Conservation (phyloP, 768 basidiomycete genomes). For the Imleria badia region DNA sequence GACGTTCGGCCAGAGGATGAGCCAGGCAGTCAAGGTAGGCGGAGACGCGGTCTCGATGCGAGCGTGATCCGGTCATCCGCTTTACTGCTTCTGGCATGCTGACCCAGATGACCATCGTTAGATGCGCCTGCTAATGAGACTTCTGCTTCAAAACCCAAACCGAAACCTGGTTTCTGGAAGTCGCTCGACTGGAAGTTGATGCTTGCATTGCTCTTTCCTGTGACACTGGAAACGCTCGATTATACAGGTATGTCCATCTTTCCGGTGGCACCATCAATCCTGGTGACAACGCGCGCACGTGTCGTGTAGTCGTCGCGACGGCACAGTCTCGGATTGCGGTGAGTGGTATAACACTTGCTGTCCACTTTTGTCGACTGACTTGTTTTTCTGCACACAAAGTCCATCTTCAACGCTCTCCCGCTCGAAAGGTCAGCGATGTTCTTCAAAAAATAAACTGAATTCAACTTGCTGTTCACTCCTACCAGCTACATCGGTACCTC, state of each 20-base stretch:
- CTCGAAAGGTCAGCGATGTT: constrained; percentile 22
- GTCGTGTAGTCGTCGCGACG: constrained; percentile 45
- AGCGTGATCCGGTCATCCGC: not conserved
- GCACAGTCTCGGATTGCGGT: constrained; percentile 53
- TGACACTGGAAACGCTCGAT: constrained; percentile 39
- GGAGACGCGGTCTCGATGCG: not conserved
- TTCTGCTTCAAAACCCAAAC: not conserved
- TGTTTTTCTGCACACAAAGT: constrained; percentile 9
- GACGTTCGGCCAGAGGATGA: not conserved
- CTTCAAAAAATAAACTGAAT: not conserved
- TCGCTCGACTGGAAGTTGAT: constrained; percentile 30
- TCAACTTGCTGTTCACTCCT: not conserved
- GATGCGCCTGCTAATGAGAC: not conserved
- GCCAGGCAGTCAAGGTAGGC: constrained; percentile 4
- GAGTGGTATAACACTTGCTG: constrained; percentile 5
- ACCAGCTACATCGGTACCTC: constrained; percentile 48
- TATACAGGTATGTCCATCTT: constrained; percentile 23
- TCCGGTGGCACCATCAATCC: not conserved
- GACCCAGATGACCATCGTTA: not conserved
- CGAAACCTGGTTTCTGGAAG: constrained; percentile 26
- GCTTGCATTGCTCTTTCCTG: constrained; percentile 41
- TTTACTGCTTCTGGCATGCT: not conserved
- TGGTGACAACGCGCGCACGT: not conserved
- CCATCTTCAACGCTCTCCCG: constrained; percentile 29
- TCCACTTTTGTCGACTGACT: not conserved